A percentile compares a stretch with the other conserved stretches of the same genome.
phyloP scores from a whole-genome alignment of 257 asterid species.

The Lantana camara region DNA sequence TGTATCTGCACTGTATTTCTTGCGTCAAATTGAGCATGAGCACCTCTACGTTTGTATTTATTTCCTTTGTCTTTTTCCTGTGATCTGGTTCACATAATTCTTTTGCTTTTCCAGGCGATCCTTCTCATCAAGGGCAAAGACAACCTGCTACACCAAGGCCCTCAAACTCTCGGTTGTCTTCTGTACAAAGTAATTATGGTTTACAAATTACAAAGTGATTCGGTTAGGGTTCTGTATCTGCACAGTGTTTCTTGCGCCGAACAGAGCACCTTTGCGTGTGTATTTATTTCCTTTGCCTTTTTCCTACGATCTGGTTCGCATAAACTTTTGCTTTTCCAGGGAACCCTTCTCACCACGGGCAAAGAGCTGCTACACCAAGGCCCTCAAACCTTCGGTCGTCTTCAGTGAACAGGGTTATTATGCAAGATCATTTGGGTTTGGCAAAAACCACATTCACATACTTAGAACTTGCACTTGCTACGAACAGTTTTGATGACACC shows the following conservation, averaged over 20 bases:
- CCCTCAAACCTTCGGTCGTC: constrained; percentile 43
- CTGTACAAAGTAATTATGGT: constrained; percentile 40
- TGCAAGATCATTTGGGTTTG: constrained; percentile 31
- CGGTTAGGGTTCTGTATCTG: background rate
- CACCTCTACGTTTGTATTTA: constrained; percentile 13
- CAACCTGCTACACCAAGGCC: constrained; percentile 41
- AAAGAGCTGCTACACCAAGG: constrained; percentile 40
- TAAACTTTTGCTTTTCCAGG: constrained; percentile 33
- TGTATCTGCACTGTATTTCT: too few relatives aligned
- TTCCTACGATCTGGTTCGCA: constrained; percentile 1
- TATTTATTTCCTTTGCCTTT: background rate
- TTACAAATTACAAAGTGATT: too few relatives aligned
- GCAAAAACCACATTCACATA: constrained; percentile 63
- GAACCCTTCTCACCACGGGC: constrained; percentile 40
- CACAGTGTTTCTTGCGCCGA: too few relatives aligned
- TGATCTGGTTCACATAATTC: constrained; percentile 5
- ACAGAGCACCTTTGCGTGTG: constrained; percentile 18
- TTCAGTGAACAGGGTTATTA: constrained; percentile 37
- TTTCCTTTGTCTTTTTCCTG: background rate
- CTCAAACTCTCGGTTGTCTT: constrained; percentile 42
- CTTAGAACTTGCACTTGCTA: constrained; percentile 73
- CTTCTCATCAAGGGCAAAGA: too few relatives aligned
- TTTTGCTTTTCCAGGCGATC: constrained; percentile 41
- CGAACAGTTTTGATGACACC: constrained; percentile 51
- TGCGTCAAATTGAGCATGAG: too few relatives aligned